phyloP scores from a whole-genome alignment of 1,284 basidiomycete species.

The Uromyces viciae-fabae region DNA sequence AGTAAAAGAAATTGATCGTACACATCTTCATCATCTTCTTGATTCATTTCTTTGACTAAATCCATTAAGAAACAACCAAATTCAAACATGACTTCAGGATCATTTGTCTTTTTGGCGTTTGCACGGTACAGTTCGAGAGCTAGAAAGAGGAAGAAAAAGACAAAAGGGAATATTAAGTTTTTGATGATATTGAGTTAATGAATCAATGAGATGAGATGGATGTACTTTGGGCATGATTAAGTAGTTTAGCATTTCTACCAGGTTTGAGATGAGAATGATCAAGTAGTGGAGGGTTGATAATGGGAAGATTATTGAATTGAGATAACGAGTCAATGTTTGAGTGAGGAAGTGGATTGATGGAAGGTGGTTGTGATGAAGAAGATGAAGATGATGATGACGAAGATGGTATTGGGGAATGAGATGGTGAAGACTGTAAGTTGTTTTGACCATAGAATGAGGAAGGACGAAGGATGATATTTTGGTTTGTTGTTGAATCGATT shows the following conservation, averaged over 20 bases:
- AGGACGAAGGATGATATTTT: slow-evolving; percentile 7
- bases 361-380: not conserved
- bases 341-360: not conserved
- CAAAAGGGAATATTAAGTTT: not conserved
- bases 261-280: slow-evolving; percentile 92
- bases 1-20: slow-evolving; percentile 22
- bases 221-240: slow-evolving; percentile 78
- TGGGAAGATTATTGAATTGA: not conserved
- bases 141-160: not conserved
- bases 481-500: not conserved
- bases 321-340: not conserved
- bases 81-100: slow-evolving; percentile 95
- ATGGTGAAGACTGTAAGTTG: not conserved
- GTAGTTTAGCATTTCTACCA: slow-evolving; percentile 82
- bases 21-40: slow-evolving; percentile 46
- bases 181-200: not conserved
- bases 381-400: not conserved
- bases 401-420: not conserved
- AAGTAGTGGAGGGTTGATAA: slow-evolving; percentile 59
- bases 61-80: slow-evolving; percentile 99
- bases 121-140: slow-evolving; percentile 89
- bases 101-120: slow-evolving; percentile 97
- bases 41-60: slow-evolving; percentile 59
- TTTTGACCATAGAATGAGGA: slow-evolving; percentile 40
- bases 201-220: not conserved